Evolutionary conservation across 1,284 basidiomycete species (phyloP).

Genomic region (Heterobasidion irregulare): DNA sequence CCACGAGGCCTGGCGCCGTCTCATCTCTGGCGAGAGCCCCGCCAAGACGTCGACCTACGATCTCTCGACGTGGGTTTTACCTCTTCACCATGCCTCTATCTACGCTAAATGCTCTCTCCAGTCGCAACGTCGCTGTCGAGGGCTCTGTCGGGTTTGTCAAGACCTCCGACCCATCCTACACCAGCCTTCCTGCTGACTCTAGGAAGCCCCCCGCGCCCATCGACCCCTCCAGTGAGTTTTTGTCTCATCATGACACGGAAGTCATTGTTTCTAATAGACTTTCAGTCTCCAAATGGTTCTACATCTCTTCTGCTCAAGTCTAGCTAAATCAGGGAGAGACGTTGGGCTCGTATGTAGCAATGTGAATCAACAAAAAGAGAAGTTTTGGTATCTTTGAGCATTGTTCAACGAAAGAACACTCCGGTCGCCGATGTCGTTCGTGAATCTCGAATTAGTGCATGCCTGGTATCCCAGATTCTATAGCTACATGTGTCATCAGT

Average conservation of each 20-base stretch:
- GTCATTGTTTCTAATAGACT: slow-evolving; percentile 20
- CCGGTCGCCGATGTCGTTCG: no score
- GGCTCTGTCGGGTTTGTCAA: slow-evolving; percentile 68
- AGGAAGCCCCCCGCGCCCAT: slow-evolving; percentile 79
- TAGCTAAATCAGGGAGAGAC: slow-evolving; percentile 17
- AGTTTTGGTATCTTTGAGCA: no score
- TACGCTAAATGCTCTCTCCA: slow-evolving; percentile 20
- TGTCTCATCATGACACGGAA: slow-evolving; percentile 5
- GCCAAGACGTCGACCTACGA: slow-evolving; percentile 68
- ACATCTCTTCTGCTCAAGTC: slow-evolving; percentile 79
- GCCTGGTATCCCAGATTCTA: slow-evolving; percentile 2
- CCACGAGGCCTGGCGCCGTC: slow-evolving; percentile 97
- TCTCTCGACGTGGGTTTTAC: slow-evolving; percentile 64
- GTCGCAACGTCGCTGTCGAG: slow-evolving; percentile 63
- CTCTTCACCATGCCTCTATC: neutral
- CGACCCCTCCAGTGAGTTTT: slow-evolving; percentile 74
- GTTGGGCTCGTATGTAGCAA: no score
- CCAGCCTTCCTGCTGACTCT: slow-evolving; percentile 70
- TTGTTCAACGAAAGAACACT: no score
- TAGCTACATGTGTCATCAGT: slow-evolving; percentile 8
- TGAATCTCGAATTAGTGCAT: neutral
- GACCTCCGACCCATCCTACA: slow-evolving; percentile 59
- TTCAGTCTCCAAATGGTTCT: slow-evolving; percentile 85
- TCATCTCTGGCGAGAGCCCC: slow-evolving; percentile 75
- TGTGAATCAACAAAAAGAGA: no score